These are phyloP conservation scores for Leptographium flavum DNA, from an alignment of 2,329 filamentous ascomycete species.

Conservation along the genomic window DNA sequence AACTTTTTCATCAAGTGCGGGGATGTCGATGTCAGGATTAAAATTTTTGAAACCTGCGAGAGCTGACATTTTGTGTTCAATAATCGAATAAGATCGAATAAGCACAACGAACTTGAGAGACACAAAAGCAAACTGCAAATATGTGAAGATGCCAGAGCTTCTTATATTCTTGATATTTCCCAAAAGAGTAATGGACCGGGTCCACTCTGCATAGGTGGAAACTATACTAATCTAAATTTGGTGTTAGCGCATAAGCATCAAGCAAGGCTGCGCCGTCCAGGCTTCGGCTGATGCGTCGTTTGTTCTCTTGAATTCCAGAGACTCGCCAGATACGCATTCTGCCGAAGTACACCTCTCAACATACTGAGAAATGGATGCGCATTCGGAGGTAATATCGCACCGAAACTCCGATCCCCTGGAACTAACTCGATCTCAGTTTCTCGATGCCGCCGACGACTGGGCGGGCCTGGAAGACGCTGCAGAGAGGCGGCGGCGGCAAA, in stretches of 20 bases:
- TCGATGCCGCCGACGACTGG: not conserved
- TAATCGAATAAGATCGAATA: too few relatives aligned
- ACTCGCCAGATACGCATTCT: too few relatives aligned
- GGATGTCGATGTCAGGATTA: slow-evolving; percentile 21
- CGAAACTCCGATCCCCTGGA: not conserved
- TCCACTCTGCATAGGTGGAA: too few relatives aligned
- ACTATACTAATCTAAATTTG: not conserved
- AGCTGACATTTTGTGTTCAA: not conserved
- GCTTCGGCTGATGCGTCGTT: too few relatives aligned
- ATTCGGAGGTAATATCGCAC: not conserved
- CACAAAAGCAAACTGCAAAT: not conserved
- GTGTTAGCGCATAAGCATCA: not conserved
- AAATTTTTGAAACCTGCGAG: slow-evolving; percentile 11
- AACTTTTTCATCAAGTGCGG: slow-evolving; percentile 23
- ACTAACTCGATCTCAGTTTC: not conserved
- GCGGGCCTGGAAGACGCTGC: slow-evolving; percentile 1
- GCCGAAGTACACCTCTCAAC: too few relatives aligned
- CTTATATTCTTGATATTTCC: not conserved
- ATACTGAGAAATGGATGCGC: too few relatives aligned
- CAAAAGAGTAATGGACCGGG: not conserved
- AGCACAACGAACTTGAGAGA: not conserved
- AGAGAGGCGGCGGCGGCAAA: slow-evolving; percentile 9
- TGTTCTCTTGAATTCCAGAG: too few relatives aligned
- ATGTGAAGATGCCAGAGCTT: not conserved
- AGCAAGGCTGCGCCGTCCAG: too few relatives aligned